A percentile compares a stretch with the other conserved stretches of the same genome.
These are phyloP conservation scores for Aspergillus unguis DNA, from an alignment of 2,329 filamentous ascomycete genomes.

Conservation along the genomic window DNA sequence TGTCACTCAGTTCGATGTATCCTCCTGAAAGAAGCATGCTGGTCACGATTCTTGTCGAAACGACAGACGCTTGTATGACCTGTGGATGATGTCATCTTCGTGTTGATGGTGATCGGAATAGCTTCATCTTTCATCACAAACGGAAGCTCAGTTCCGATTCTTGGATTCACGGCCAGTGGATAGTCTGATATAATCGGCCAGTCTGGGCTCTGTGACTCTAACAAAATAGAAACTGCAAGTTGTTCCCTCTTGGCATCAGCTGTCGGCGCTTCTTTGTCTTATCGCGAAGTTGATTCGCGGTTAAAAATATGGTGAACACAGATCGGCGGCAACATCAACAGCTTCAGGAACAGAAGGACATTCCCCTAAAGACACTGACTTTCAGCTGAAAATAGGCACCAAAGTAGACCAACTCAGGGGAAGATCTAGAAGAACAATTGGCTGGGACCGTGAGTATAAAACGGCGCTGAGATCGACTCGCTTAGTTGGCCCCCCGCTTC, in stretches of 20 bases:
- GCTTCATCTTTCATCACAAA: not conserved
- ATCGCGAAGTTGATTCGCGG: constrained; percentile 7
- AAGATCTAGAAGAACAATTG: too few relatives aligned
- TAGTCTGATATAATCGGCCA: too few relatives aligned
- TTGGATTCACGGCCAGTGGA: too few relatives aligned
- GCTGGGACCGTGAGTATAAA: not conserved
- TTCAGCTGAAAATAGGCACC: not conserved
- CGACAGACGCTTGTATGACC: not conserved
- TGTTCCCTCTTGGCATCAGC: constrained; percentile 6
- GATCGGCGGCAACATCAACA: not conserved
- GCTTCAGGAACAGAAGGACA: not conserved
- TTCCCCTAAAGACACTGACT: not conserved
- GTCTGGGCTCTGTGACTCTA: too few relatives aligned
- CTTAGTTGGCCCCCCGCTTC: constrained; percentile 10
- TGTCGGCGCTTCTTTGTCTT: constrained; percentile 4
- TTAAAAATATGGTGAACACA: constrained; percentile 5
- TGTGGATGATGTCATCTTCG: constrained; percentile 1
- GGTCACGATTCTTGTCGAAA: not conserved
- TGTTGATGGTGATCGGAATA: not conserved
- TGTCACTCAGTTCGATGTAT: not conserved
- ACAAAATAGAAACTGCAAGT: not conserved
- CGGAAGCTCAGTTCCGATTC: not conserved
- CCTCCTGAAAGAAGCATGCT: not conserved
- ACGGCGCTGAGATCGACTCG: not conserved
- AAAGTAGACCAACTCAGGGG: too few relatives aligned